Evolutionary conservation across 2,329 filamentous ascomycete species (phyloP).

Genomic region (Fusarium drepaniforme): DNA sequence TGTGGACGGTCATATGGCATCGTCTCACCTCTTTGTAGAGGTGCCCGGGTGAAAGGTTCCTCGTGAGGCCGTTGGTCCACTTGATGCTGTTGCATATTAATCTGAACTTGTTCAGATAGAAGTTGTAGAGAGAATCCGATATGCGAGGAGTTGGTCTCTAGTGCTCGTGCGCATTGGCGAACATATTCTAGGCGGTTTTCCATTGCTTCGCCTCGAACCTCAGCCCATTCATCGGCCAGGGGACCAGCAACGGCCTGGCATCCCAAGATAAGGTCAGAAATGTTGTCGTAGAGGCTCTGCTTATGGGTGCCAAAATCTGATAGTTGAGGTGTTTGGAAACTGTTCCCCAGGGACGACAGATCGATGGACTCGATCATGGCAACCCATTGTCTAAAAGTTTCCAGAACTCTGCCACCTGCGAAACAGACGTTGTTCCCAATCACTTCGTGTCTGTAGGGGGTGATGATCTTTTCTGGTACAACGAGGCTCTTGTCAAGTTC

Average conservation of each 20-base stretch:
- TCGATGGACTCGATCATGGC: constrained; percentile 93
- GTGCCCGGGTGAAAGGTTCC: constrained; percentile 61
- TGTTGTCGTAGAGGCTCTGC: constrained; percentile 92
- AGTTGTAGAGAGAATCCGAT: constrained; percentile 90
- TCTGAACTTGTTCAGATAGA: constrained; percentile 83
- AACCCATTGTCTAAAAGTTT: constrained; percentile 91
- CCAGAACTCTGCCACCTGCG: constrained; percentile 83
- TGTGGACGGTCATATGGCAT: constrained; percentile 69
- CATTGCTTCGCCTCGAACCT: constrained; percentile 88
- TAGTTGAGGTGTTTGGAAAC: constrained; percentile 86
- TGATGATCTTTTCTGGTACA: constrained; percentile 84
- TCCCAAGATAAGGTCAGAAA: constrained; percentile 87
- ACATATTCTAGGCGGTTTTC: constrained; percentile 89
- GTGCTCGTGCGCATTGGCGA: constrained; percentile 78
- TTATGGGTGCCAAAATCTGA: constrained; percentile 91
- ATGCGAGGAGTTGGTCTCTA: constrained; percentile 89
- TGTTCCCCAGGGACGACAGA: constrained; percentile 81
- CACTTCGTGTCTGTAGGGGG: constrained; percentile 80
- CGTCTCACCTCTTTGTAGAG: constrained; percentile 68
- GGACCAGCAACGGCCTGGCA: constrained; percentile 95
- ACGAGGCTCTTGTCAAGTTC: constrained; percentile 88
- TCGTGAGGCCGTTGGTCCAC: constrained; percentile 57
- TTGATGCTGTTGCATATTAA: constrained; percentile 60
- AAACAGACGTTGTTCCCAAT: constrained; percentile 87
- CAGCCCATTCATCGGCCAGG: constrained; percentile 94